A percentile compares a stretch with the other conserved stretches of the same genome.
Evolutionary conservation across 148 eudicot species (phyloP).

Genomic region (Chenopodium quinoa): DNA sequence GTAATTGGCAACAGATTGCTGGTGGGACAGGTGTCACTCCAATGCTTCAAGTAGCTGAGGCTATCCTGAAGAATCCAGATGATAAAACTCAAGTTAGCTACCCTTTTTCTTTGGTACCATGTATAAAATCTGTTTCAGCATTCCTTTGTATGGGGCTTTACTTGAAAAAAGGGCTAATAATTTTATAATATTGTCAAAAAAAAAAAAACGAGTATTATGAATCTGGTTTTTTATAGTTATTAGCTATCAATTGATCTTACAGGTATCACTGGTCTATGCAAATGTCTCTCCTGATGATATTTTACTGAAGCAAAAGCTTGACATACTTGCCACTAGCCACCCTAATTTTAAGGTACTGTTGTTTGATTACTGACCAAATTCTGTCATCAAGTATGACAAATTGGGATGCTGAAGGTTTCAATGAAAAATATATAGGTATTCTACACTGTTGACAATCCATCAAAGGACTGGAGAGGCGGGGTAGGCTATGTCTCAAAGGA

Average conservation of each 20-base stretch:
- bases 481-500: slow-evolving; percentile 83
- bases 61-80: slow-evolving; percentile 85
- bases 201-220: background rate
- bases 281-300: slow-evolving; percentile 97
- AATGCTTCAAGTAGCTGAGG: slow-evolving; percentile 95
- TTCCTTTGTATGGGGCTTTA: background rate
- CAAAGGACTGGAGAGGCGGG: slow-evolving; percentile 88
- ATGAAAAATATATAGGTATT: slow-evolving; percentile 47
- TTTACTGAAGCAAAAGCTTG: slow-evolving; percentile 89
- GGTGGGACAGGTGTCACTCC: slow-evolving; percentile 97
- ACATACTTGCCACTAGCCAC: slow-evolving; percentile 68
- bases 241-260: slow-evolving; percentile 10
- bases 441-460: slow-evolving; percentile 90
- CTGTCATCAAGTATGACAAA: background rate
- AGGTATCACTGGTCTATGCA: slow-evolving; percentile 89
- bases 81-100: slow-evolving; percentile 74
- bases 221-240: background rate
- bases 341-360: slow-evolving; percentile 84
- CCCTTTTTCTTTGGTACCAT: slow-evolving; percentile 1
- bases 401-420: slow-evolving; percentile 11
- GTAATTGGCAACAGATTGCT: slow-evolving; percentile 60
- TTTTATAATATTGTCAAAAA: background rate
- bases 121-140: background rate
- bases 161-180: background rate
- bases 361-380: background rate